phyloP scores from a whole-genome alignment of 2,329 filamentous ascomycete species.

The Rhexocercosporidium sp. region DNA sequence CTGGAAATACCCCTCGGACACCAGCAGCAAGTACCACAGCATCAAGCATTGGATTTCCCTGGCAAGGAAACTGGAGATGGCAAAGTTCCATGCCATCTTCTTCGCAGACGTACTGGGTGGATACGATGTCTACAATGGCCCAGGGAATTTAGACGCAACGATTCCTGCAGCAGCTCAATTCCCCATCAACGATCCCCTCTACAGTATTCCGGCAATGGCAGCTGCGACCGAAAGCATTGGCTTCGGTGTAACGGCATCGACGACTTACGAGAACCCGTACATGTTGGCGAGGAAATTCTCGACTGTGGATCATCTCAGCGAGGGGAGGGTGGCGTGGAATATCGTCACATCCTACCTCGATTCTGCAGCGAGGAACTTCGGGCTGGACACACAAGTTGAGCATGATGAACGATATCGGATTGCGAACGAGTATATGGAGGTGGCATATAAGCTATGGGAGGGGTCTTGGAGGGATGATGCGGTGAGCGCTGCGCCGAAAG shows the following conservation, averaged over 20 bases:
- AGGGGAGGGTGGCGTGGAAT: conserved; percentile 56
- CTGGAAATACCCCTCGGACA: conserved; percentile 69
- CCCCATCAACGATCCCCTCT: conserved; percentile 73
- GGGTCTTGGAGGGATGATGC: conserved; percentile 47
- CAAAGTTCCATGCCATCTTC: conserved; percentile 70
- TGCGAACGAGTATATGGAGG: conserved; percentile 64
- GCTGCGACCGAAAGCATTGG: conserved; percentile 69
- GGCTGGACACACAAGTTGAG: conserved; percentile 59
- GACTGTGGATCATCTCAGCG: conserved; percentile 51
- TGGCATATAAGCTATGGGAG: conserved; percentile 38
- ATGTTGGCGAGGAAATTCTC: conserved; percentile 36
- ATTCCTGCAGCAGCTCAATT: conserved; percentile 69
- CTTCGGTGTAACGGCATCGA: conserved; percentile 71
- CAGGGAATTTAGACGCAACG: conserved; percentile 62
- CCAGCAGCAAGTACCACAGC: conserved; percentile 65
- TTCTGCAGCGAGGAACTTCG: conserved; percentile 67
- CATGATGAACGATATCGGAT: conserved; percentile 72
- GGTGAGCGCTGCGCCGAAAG: conserved; percentile 62
- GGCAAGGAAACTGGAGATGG: conserved; percentile 62
- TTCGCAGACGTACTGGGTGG: conserved; percentile 70
- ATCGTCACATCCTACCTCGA: conserved; percentile 73
- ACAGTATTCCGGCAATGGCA: conserved; percentile 69
- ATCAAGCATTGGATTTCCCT: conserved; percentile 65
- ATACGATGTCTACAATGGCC: conserved; percentile 73
- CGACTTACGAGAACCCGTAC: conserved; percentile 61